phyloP scores from a whole-genome alignment of 2,329 filamentous ascomycete genomes.

The Cladosporium sp. region DNA sequence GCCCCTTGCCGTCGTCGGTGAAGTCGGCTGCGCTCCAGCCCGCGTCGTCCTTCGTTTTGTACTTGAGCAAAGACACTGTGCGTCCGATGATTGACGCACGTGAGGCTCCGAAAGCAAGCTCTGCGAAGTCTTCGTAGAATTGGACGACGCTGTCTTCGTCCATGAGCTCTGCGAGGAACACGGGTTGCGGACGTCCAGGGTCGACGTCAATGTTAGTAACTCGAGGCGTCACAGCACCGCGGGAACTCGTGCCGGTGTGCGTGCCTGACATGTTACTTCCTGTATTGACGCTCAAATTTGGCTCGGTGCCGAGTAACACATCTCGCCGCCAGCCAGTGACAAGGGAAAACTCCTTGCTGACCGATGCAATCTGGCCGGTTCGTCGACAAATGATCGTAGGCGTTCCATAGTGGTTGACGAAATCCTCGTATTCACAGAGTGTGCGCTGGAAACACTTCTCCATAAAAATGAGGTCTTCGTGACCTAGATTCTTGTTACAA shows the following conservation, averaged over 20 bases:
- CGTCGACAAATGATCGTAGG: slow-evolving; percentile 89
- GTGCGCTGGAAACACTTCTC: slow-evolving; percentile 95
- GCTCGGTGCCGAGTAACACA: slow-evolving; percentile 80
- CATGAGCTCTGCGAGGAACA: slow-evolving; percentile 88
- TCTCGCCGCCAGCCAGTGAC: slow-evolving; percentile 93
- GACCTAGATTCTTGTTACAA: slow-evolving; percentile 83
- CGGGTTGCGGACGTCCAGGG: slow-evolving; percentile 63
- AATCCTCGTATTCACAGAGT: slow-evolving; percentile 89
- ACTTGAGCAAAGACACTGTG: slow-evolving; percentile 84
- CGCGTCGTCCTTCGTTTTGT: slow-evolving; percentile 69
- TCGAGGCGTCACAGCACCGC: slow-evolving; percentile 50
- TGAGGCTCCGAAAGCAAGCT: slow-evolving; percentile 88
- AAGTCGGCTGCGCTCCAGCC: slow-evolving; percentile 49
- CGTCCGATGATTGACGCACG: slow-evolving; percentile 75
- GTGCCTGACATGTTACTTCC: slow-evolving; percentile 50
- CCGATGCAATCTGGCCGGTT: slow-evolving; percentile 90
- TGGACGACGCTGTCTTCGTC: slow-evolving; percentile 92
- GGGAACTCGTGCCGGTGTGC: slow-evolving; percentile 46
- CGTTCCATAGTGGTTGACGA: slow-evolving; percentile 82
- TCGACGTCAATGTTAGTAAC: slow-evolving; percentile 32
- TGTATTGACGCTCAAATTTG: slow-evolving; percentile 83
- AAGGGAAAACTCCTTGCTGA: slow-evolving; percentile 95
- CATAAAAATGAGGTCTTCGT: slow-evolving; percentile 92
- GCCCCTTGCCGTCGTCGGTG: slow-evolving; percentile 39
- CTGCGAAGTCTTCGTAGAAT: slow-evolving; percentile 94